phyloP scores from a whole-genome alignment of 2,329 filamentous ascomycete species.

The Aspergillus versicolor region DNA sequence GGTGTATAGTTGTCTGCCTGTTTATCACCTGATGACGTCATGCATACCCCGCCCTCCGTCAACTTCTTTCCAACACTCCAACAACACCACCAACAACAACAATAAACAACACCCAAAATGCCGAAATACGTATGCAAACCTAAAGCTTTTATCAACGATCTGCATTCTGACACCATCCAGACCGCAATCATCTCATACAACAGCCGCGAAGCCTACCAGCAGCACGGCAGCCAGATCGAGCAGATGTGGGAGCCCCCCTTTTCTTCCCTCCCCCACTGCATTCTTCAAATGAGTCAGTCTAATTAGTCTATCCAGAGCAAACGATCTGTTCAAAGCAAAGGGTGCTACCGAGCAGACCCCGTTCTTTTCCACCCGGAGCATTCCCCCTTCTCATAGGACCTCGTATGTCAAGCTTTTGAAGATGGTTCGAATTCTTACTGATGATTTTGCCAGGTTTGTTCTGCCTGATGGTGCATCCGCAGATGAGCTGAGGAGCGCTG shows the following conservation, averaged over 20 bases:
- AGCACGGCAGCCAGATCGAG: slow-evolving; percentile 15
- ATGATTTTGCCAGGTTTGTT: slow-evolving; percentile 6
- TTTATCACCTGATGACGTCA: neutral
- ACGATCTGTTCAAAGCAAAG: slow-evolving; percentile 10
- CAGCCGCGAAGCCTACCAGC: slow-evolving; percentile 13
- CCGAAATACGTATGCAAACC: slow-evolving; percentile 15
- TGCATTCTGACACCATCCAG: neutral
- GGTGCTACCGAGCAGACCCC: slow-evolving; percentile 14
- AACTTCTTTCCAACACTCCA: neutral
- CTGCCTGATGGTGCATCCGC: slow-evolving; percentile 10
- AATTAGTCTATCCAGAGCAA: slow-evolving; percentile 3
- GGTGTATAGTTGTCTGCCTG: no score
- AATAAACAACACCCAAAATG: slow-evolving; percentile 12
- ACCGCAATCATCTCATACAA: slow-evolving; percentile 17
- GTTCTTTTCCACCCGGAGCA: slow-evolving; percentile 17
- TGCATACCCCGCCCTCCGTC: neutral
- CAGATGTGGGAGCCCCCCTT: slow-evolving; percentile 7
- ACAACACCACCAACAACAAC: neutral
- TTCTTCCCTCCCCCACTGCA: no score
- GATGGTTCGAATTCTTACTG: neutral
- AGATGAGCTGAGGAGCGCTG: slow-evolving; percentile 13
- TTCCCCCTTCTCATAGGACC: slow-evolving; percentile 18
- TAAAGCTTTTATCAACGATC: neutral
- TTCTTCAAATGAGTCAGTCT: neutral
- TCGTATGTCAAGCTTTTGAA: slow-evolving; percentile 6